Percentiles rank a stretch among this genome's conserved stretches.
phyloP scores from a whole-genome alignment of 345 rosid genomes.

The Microcos paniculata region DNA sequence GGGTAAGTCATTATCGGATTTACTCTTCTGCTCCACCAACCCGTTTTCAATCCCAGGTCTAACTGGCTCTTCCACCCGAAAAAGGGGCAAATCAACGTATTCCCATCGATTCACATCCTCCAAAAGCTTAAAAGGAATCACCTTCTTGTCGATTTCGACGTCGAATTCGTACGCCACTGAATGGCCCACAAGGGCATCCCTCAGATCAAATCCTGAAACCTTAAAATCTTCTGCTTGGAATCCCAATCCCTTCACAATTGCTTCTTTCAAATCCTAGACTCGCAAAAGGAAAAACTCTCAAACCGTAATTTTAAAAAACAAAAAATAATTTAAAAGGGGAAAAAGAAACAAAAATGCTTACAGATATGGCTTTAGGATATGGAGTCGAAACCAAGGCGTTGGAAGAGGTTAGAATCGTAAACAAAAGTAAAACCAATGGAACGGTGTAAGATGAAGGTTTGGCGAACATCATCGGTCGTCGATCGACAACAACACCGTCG shows the following conservation, averaged over 20 bases:
- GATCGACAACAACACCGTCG: background rate
- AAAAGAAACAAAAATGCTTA: conserved; percentile 22
- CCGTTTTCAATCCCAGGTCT: conserved; percentile 32
- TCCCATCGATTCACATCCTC: conserved; percentile 96
- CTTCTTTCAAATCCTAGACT: conserved; percentile 84
- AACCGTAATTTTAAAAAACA: background rate
- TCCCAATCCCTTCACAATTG: conserved; percentile 78
- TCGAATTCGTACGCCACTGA: conserved; percentile 85
- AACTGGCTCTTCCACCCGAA: conserved; percentile 43
- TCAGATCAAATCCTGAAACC: conserved; percentile 73
- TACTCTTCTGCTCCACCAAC: conserved; percentile 33
- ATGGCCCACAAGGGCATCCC: conserved; percentile 83
- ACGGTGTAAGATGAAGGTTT: conserved; percentile 16
- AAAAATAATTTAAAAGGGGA: background rate
- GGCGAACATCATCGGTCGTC: conserved; percentile 21
- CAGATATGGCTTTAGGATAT: conserved; percentile 77
- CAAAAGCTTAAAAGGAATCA: conserved; percentile 75
- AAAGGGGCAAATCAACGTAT: conserved; percentile 80
- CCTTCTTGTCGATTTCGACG: conserved; percentile 63
- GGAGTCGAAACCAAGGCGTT: conserved; percentile 43
- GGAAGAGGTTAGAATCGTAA: conserved; percentile 33
- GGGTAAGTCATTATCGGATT: conserved; percentile 43
- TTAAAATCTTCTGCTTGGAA: conserved; percentile 73
- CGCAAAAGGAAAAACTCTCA: background rate
- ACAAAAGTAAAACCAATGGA: conserved; percentile 35